Conservation (phyloP, 257 asterid genomes). For the Ajuga chamaepitys region DNA sequence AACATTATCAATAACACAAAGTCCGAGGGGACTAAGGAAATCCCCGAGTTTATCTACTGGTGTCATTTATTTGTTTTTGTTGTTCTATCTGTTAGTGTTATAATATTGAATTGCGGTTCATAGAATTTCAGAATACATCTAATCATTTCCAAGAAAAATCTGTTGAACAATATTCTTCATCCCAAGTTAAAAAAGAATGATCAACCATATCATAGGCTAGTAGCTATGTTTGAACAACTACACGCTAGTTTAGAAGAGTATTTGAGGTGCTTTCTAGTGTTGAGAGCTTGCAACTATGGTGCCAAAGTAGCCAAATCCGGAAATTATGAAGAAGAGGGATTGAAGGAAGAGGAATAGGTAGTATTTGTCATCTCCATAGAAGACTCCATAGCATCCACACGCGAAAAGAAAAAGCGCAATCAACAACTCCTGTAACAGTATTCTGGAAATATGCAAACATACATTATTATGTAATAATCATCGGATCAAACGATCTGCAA, state of each 20-base stretch:
- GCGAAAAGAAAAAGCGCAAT: conserved; percentile 31
- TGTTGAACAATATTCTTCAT: background rate
- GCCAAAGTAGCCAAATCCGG: conserved; percentile 47
- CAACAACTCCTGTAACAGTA: conserved; percentile 30
- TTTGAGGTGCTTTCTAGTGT: background rate
- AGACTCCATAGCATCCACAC: conserved; percentile 38
- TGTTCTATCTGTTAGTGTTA: no score
- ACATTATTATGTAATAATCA: no score
- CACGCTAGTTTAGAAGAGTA: conserved; percentile 2
- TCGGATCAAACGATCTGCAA: no score
- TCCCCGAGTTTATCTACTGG: no score
- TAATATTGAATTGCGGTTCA: no score
- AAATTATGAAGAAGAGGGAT: conserved; percentile 34
- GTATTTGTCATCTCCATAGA: conserved; percentile 32
- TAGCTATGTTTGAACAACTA: background rate
- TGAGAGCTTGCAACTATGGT: conserved; percentile 24
- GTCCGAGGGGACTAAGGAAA: no score
- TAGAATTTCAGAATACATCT: background rate
- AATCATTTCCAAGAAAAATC: background rate
- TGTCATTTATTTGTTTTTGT: no score
- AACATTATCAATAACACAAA: no score
- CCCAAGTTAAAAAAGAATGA: conserved; percentile 9
- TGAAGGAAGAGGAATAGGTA: conserved; percentile 44
- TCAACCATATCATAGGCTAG: no score
- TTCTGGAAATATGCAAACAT: conserved; percentile 16